Conservation (phyloP, 805 yeast genomes). For the Debaryomyces maramus region DNA sequence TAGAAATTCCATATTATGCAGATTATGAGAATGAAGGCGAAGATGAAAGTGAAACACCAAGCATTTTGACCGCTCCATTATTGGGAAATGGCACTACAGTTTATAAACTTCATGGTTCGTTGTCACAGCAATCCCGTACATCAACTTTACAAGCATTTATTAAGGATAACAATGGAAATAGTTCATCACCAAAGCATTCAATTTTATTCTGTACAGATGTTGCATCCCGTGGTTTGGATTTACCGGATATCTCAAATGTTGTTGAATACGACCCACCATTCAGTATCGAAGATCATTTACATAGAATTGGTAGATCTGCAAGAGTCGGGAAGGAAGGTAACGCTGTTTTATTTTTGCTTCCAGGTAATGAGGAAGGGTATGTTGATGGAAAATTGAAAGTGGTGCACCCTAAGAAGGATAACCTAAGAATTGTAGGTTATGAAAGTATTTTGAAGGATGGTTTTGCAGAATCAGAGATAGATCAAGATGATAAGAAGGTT, state of each 20-base stretch:
- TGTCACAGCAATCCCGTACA: conserved; percentile 81
- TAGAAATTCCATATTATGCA: conserved; percentile 10
- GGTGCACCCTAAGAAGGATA: conserved; percentile 41
- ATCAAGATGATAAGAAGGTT: conserved; percentile 33
- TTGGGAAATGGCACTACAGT: conserved; percentile 46
- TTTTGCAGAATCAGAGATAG: conserved; percentile 42
- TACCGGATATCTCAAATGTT: conserved; percentile 82
- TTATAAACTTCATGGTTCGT: conserved; percentile 84
- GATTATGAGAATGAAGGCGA: conserved; percentile 22
- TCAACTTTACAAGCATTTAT: conserved; percentile 68
- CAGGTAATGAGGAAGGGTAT: conserved; percentile 88
- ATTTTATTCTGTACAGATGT: conserved; percentile 94
- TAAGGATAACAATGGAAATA: conserved; percentile 31
- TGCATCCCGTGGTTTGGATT: conserved; percentile 94
- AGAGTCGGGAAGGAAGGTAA: conserved; percentile 90
- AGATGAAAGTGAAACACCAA: conserved; percentile 27
- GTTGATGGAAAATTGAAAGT: conserved; percentile 49
- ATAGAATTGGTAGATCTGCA: conserved; percentile 96
- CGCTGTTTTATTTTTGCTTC: conserved; percentile 76
- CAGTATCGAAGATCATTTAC: conserved; percentile 90
- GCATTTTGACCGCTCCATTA: conserved; percentile 55
- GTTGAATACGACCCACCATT: conserved; percentile 96
- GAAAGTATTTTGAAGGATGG: conserved; percentile 33
- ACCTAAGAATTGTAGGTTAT: conserved; percentile 33
- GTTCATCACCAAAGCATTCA: conserved; percentile 45